These are phyloP conservation scores for Cucurbita moschata DNA, from an alignment of 306 rosid genomes.

Conservation along the genomic window DNA sequence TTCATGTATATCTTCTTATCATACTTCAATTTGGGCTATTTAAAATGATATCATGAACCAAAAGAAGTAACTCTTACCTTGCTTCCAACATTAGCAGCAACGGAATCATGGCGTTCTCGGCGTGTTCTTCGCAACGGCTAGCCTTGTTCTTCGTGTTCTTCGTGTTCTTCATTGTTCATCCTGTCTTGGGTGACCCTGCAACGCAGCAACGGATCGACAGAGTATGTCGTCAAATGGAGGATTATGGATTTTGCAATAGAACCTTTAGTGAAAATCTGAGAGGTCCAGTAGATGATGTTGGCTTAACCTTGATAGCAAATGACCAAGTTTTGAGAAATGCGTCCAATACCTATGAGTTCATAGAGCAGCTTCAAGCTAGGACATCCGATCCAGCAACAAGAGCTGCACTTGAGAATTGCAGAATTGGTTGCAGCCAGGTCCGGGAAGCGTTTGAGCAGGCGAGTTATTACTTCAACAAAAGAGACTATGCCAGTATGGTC, in stretches of 20 bases:
- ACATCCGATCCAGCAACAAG: neutral
- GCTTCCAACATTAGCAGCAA: neutral
- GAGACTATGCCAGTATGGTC: neutral
- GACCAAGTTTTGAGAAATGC: neutral
- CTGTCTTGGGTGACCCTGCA: neutral
- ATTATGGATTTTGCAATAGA: slow-evolving; percentile 2
- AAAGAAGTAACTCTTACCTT: neutral
- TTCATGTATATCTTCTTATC: neutral
- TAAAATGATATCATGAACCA: neutral
- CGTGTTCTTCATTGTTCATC: neutral
- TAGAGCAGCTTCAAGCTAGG: neutral
- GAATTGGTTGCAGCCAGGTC: neutral
- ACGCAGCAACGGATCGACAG: neutral
- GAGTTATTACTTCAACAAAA: neutral
- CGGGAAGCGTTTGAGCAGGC: neutral
- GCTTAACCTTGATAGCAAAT: neutral
- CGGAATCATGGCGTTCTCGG: neutral
- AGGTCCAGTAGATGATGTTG: neutral
- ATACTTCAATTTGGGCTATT: neutral
- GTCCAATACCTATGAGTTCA: neutral
- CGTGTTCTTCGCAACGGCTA: neutral
- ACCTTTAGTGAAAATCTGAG: neutral
- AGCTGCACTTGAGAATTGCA: neutral
- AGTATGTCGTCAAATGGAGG: neutral
- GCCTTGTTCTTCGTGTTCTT: neutral